Base-by-base conservation (phyloP, 257 asterid species). In the Osmanthus fragrans region DNA sequence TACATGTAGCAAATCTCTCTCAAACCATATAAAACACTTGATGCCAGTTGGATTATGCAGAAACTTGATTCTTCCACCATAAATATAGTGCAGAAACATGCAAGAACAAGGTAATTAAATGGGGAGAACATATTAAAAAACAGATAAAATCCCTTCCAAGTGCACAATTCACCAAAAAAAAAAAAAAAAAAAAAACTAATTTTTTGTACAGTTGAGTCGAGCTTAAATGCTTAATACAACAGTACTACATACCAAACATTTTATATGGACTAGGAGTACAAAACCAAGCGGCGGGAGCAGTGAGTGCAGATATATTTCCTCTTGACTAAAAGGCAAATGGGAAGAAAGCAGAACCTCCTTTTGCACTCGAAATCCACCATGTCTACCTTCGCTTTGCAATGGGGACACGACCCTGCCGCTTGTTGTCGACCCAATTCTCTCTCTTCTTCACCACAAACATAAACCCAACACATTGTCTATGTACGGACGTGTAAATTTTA, bases 381-480 rank as follows among this genome's bases (percentile, higher is more conserved):
- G 34, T 84, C 74, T 15, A 84, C 87, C 60, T 70, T 81, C 0
- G 83, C 87, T 33, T 85, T 85, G 70, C 87, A 84, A 23, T 56
- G 33, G 7, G 87, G 87, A 21, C 87, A 81, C 39, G 40, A 13
- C 3, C 87, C 87, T 7, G 83, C 66, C 0, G 85, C 85, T 34
- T 58, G 74, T 34, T 76, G 72, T 51, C 83, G 25, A 25, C 58
- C 79, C 9, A 84, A 29, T 58, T 81, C 87, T 56, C 27, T 84
- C 73, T 84, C 87, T 68, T 81, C 68, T 76, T 81, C 87, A 67
- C 79, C 85, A 68, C 87, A 84, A 70, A 75, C 72, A 37, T 72
- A 78, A 45, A 78, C 23, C 51, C 79, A 71, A 10, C 77, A 70
- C 85, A 84, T 84, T 77, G 54, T 77, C 25, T 45, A 23, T 67